phyloP scores from a whole-genome alignment of 768 basidiomycete species.

The Pleurotus djamor region DNA sequence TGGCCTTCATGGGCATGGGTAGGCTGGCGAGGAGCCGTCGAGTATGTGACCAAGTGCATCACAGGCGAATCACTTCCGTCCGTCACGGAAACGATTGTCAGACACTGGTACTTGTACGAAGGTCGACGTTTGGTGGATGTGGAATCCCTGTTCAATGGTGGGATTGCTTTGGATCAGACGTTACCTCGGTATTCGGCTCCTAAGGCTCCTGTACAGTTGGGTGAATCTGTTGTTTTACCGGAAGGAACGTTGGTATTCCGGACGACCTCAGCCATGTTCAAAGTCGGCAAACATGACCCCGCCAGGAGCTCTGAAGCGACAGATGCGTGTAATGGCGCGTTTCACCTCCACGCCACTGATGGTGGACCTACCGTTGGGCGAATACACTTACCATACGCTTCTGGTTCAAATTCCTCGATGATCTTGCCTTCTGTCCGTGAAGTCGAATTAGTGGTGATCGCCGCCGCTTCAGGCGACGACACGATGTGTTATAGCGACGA shows the following conservation, averaged over 20 bases:
- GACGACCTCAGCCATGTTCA: not conserved
- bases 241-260: not conserved
- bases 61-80: not conserved
- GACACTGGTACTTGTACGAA: not conserved
- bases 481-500: not conserved
- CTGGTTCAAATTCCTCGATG: not conserved
- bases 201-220: not conserved
- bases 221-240: not conserved
- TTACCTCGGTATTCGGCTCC: not conserved
- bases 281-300: not conserved
- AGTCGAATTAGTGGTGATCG: not conserved
- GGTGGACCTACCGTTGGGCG: not conserved
- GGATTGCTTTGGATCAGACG: not conserved
- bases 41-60: not conserved
- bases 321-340: not conserved
- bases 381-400: not conserved
- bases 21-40: not conserved
- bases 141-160: not conserved
- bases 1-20: not conserved
- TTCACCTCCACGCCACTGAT: not conserved
- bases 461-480: not conserved
- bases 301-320: not conserved
- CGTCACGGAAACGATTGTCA: not conserved
- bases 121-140: not conserved
- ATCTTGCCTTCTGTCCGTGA: not conserved